phyloP scores from a whole-genome alignment of 129 eudicot species.

The Rutidosis leptorrhynchoides region DNA sequence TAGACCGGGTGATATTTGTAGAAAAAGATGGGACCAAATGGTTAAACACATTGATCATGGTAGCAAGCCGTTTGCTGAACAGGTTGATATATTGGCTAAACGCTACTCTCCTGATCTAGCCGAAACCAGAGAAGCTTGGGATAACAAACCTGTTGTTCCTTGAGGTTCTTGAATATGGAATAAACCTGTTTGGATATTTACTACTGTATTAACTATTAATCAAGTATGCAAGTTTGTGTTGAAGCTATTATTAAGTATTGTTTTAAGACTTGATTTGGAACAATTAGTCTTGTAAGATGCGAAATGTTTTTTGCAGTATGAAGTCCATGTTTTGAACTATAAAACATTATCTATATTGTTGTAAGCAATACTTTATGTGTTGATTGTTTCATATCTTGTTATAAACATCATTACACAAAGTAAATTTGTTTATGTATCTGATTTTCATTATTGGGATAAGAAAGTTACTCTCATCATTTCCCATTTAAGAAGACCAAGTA shows the following conservation, averaged over 20 bases:
- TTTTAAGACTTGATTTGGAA: not conserved
- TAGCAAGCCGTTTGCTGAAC: constrained; percentile 51
- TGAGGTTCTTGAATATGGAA: constrained; percentile 47
- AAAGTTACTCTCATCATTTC: too few relatives aligned
- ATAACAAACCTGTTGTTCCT: constrained; percentile 39
- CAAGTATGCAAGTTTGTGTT: not conserved
- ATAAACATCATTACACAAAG: not conserved
- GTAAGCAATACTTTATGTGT: not conserved
- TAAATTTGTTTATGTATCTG: too few relatives aligned
- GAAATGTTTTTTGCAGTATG: not conserved
- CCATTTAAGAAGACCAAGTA: too few relatives aligned
- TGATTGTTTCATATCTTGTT: not conserved
- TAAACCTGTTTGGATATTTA: constrained; percentile 24
- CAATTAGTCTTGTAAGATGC: not conserved
- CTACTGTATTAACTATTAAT: too few relatives aligned
- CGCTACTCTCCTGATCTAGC: constrained; percentile 54
- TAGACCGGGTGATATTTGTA: constrained; percentile 53
- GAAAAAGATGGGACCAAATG: constrained; percentile 68
- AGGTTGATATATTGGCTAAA: constrained; percentile 56
- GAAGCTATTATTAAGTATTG: not conserved
- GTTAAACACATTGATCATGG: constrained; percentile 47
- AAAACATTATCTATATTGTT: not conserved
- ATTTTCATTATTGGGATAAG: too few relatives aligned
- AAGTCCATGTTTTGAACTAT: not conserved
- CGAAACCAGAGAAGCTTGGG: constrained; percentile 60